These are phyloP conservation scores for Kodamaea fukazawae DNA, from an alignment of 805 yeast species.

Conservation along the genomic window DNA sequence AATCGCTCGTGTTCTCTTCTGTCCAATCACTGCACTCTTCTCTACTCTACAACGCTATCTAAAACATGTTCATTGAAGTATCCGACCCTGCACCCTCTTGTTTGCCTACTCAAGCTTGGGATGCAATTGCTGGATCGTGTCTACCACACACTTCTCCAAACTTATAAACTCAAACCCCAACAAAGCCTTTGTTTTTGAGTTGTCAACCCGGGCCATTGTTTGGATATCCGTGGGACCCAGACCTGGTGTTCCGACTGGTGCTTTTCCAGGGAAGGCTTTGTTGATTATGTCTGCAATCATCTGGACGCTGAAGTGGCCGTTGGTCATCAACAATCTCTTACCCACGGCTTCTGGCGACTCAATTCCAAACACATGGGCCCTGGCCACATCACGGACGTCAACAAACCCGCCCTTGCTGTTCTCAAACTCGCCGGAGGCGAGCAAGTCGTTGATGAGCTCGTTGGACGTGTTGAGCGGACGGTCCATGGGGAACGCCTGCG, in stretches of 20 bases:
- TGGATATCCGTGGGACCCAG: slow-evolving; percentile 20
- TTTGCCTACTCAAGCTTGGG: no score
- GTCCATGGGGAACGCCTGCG: slow-evolving; percentile 15
- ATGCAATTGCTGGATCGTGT: slow-evolving; percentile 21
- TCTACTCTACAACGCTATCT: no score
- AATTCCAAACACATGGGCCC: slow-evolving; percentile 33
- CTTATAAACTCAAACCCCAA: slow-evolving; percentile 22
- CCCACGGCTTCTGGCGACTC: slow-evolving; percentile 21
- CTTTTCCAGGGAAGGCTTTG: slow-evolving; percentile 20
- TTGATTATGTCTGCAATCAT: slow-evolving; percentile 29
- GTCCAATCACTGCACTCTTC: no score
- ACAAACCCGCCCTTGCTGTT: slow-evolving; percentile 15
- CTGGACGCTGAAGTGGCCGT: slow-evolving; percentile 33
- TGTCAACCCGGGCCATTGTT: slow-evolving; percentile 21
- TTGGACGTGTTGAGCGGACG: slow-evolving; percentile 25
- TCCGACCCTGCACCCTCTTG: no score
- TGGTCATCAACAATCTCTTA: slow-evolving; percentile 32
- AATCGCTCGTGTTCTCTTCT: no score
- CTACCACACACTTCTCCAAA: slow-evolving; percentile 24
- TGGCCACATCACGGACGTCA: slow-evolving; percentile 26
- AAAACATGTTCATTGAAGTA: no score
- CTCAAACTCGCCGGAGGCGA: slow-evolving; percentile 14
- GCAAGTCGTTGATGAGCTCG: slow-evolving; percentile 18
- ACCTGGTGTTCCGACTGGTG: slow-evolving; percentile 18
- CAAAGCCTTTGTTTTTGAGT: slow-evolving; percentile 12